A percentile compares a stretch with the other conserved stretches of the same genome.
Evolutionary conservation across 2,329 filamentous ascomycete genomes (phyloP).

Genomic region (Phaeophleospora eucalypticola): DNA sequence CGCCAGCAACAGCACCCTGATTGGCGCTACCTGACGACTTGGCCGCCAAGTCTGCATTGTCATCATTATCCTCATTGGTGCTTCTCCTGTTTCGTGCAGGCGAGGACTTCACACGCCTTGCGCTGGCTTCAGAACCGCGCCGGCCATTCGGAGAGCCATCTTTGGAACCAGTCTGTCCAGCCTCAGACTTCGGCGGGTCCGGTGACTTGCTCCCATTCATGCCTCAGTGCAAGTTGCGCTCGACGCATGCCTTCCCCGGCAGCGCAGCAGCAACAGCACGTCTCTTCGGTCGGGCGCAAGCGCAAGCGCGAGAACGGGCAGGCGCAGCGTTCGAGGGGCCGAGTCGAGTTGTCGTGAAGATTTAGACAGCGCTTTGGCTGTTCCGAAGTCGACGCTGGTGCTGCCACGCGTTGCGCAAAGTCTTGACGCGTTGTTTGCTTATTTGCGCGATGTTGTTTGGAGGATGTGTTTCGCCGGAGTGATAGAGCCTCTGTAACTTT

Average conservation of each 20-base stretch:
- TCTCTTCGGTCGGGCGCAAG: constrained; percentile 2
- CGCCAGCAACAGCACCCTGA: constrained; percentile 6
- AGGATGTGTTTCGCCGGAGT: neutral
- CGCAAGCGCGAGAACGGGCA: neutral
- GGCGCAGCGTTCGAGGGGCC: too few species aligned
- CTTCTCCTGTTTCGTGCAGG: constrained; percentile 9
- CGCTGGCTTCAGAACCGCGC: constrained; percentile 4
- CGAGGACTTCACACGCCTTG: constrained; percentile 10
- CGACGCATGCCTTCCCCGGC: neutral
- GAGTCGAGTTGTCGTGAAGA: too few species aligned
- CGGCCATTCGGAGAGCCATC: constrained; percentile 12
- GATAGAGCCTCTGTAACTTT: too few species aligned
- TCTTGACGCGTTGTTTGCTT: neutral
- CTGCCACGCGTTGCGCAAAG: neutral
- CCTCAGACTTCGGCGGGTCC: constrained; percentile 18
- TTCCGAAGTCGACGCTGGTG: neutral
- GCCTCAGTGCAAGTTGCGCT: constrained; percentile 13
- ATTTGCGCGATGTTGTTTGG: neutral
- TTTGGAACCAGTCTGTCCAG: constrained; percentile 9
- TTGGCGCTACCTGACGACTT: constrained; percentile 6
- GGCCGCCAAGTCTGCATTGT: constrained; percentile 8
- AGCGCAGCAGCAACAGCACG: neutral
- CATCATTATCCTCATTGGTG: constrained; percentile 6
- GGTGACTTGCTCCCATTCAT: constrained; percentile 31
- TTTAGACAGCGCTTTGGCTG: too few species aligned